phyloP scores from a whole-genome alignment of 75 land plant genomes.

The Picea glauca region DNA sequence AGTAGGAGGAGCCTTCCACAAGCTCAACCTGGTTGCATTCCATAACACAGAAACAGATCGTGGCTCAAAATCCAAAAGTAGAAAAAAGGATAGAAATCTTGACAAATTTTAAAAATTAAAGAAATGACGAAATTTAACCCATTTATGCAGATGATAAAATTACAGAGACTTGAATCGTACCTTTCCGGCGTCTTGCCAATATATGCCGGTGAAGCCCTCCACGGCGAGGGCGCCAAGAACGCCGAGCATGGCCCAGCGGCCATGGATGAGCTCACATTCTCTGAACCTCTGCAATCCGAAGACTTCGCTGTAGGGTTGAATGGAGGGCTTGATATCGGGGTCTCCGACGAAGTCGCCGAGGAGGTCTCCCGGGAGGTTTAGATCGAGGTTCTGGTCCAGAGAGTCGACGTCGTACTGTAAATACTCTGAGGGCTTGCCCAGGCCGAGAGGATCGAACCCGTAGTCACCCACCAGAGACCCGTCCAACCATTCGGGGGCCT shows the following conservation, averaged over 20 bases:
- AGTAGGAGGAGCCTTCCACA: conserved; percentile 90
- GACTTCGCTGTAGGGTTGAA: conserved; percentile 90
- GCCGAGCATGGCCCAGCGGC: conserved; percentile 98
- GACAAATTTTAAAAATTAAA: no score
- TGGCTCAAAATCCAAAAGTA: not conserved
- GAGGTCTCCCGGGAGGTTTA: conserved; percentile 73
- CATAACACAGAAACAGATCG: not conserved
- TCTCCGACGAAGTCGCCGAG: conserved; percentile 64
- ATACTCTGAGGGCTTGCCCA: conserved; percentile 93
- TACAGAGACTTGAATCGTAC: conserved; percentile 24
- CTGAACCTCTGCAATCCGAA: conserved; percentile 92
- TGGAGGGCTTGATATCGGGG: conserved; percentile 61
- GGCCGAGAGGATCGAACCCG: conserved; percentile 95
- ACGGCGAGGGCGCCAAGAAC: conserved; percentile 87
- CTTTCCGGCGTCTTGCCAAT: conserved; percentile 99
- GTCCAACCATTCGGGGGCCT: conserved; percentile 87
- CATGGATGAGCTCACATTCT: conserved; percentile 98
- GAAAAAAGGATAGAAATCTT: no score
- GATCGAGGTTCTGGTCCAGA: conserved; percentile 90
- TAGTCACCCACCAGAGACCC: conserved; percentile 90
- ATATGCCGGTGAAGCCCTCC: conserved; percentile 92
- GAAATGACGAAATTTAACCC: not conserved
- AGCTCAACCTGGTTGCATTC: conserved; percentile 69
- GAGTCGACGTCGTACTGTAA: conserved; percentile 85
- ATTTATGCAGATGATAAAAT: not conserved